A percentile compares a stretch with the other conserved stretches of the same genome.
phyloP scores from a whole-genome alignment of 495 filamentous ascomycete genomes.

The Hypoxylon lenormandii region DNA sequence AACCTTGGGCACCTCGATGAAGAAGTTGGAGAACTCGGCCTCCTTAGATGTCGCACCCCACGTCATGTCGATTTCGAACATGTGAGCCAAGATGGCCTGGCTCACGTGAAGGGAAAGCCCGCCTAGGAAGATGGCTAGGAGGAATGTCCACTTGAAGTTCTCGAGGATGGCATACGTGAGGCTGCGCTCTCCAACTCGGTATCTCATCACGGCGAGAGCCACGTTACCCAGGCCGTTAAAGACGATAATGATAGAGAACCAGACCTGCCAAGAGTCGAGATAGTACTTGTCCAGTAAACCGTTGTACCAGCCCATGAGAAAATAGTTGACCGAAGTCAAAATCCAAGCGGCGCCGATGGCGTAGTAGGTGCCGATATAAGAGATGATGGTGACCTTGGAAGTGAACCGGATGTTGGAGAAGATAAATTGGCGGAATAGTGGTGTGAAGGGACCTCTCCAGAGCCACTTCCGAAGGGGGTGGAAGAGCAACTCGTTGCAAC shows the following conservation, averaged over 20 bases:
- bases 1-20: conserved; percentile 82
- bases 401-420: conserved; percentile 79
- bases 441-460: conserved; percentile 76
- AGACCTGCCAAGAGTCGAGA: conserved; percentile 79
- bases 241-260: conserved; percentile 77
- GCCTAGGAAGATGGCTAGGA: conserved; percentile 76
- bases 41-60: conserved; percentile 80
- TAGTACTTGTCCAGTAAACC: conserved; percentile 80
- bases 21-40: conserved; percentile 80
- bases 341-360: conserved; percentile 84
- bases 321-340: conserved; percentile 81
- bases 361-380: conserved; percentile 90
- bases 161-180: conserved; percentile 69
- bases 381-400: conserved; percentile 82
- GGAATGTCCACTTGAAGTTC: conserved; percentile 78
- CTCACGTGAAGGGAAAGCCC: conserved; percentile 76
- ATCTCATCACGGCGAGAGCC: conserved; percentile 73
- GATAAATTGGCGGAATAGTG: conserved; percentile 77
- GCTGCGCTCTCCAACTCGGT: conserved; percentile 71
- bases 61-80: conserved; percentile 79
- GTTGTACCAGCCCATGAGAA: conserved; percentile 80
- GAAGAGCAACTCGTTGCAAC: conserved; percentile 87
- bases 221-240: conserved; percentile 77
- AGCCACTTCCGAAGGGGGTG: conserved; percentile 75
- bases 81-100: conserved; percentile 74